Percentiles rank a stretch among this genome's conserved stretches.
Evolutionary conservation across 768 basidiomycete species (phyloP).

Genomic region (Serendipita sp.): DNA sequence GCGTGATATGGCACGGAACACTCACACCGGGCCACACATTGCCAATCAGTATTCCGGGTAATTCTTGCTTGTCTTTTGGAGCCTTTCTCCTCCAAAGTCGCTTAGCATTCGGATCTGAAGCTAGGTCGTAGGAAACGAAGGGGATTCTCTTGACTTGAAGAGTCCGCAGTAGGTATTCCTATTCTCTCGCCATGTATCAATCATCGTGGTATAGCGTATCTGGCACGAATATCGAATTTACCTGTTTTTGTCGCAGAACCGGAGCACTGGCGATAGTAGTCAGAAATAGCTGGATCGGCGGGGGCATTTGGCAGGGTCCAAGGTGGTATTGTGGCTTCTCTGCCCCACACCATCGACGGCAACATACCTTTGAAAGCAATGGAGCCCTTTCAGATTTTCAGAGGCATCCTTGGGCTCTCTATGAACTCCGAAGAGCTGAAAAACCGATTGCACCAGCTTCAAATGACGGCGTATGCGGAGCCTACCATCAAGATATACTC

Average conservation of each 20-base stretch:
- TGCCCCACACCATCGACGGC: no score
- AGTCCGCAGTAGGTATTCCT: slow-evolving; percentile 69
- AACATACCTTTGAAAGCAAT: no score
- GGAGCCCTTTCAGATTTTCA: no score
- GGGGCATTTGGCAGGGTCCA: slow-evolving; percentile 23
- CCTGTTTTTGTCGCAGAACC: slow-evolving; percentile 62
- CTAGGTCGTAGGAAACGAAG: slow-evolving; percentile 70
- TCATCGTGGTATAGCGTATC: neutral
- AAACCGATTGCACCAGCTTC: no score
- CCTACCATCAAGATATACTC: slow-evolving; percentile 58
- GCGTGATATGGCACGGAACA: neutral
- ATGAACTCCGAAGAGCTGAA: no score
- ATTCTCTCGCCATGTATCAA: neutral
- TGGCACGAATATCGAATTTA: slow-evolving; percentile 14
- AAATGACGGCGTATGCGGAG: neutral
- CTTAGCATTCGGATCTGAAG: slow-evolving; percentile 71
- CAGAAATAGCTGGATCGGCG: slow-evolving; percentile 67
- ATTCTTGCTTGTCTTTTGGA: slow-evolving; percentile 67
- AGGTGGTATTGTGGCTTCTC: no score
- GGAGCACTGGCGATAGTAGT: slow-evolving; percentile 82
- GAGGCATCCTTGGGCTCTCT: no score
- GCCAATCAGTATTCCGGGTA: slow-evolving; percentile 73
- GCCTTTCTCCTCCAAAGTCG: slow-evolving; percentile 68
- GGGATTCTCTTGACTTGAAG: slow-evolving; percentile 76
- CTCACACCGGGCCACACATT: slow-evolving; percentile 62